Percentiles rank a stretch among this genome's conserved stretches.
Evolutionary conservation across 345 rosid genomes (phyloP).

Genomic region (Cardamine resedifolia): DNA sequence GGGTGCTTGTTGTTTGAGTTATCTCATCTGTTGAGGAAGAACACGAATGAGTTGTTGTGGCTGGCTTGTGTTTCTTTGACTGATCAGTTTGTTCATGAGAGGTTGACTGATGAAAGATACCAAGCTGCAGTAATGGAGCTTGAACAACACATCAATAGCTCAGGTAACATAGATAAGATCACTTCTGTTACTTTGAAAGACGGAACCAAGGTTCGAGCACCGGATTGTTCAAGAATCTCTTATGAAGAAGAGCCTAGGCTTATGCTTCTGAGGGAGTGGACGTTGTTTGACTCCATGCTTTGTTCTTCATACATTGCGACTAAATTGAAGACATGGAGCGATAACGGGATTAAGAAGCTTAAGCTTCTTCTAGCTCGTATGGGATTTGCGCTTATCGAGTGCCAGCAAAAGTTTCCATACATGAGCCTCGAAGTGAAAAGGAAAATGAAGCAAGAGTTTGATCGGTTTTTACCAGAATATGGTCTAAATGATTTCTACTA

Average conservation of each 20-base stretch:
- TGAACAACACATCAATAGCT: slow-evolving; percentile 85
- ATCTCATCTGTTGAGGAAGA: slow-evolving; percentile 75
- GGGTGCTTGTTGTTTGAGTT: slow-evolving; percentile 84
- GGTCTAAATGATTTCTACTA: slow-evolving; percentile 88
- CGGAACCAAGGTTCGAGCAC: slow-evolving; percentile 87
- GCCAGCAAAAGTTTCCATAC: slow-evolving; percentile 95
- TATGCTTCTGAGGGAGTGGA: slow-evolving; percentile 94
- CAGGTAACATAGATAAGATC: slow-evolving; percentile 76
- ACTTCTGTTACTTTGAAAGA: slow-evolving; percentile 82
- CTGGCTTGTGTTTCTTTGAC: slow-evolving; percentile 90
- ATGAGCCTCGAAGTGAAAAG: slow-evolving; percentile 83
- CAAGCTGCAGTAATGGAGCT: slow-evolving; percentile 98
- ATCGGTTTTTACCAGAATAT: slow-evolving; percentile 80
- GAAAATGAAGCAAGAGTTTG: slow-evolving; percentile 92
- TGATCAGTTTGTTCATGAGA: slow-evolving; percentile 94
- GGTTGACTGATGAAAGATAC: slow-evolving; percentile 92
- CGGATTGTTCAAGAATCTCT: slow-evolving; percentile 79
- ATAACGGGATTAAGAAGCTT: slow-evolving; percentile 91
- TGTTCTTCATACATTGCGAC: slow-evolving; percentile 87
- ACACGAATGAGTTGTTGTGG: slow-evolving; percentile 93
- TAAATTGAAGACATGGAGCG: slow-evolving; percentile 93
- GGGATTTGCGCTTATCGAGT: slow-evolving; percentile 94
- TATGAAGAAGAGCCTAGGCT: slow-evolving; percentile 92
- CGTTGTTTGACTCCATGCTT: slow-evolving; percentile 90
- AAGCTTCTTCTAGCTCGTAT: slow-evolving; percentile 92